Base-by-base conservation (phyloP, 164 flowering plant genomes). In the Chimonanthus salicifolius region DNA sequence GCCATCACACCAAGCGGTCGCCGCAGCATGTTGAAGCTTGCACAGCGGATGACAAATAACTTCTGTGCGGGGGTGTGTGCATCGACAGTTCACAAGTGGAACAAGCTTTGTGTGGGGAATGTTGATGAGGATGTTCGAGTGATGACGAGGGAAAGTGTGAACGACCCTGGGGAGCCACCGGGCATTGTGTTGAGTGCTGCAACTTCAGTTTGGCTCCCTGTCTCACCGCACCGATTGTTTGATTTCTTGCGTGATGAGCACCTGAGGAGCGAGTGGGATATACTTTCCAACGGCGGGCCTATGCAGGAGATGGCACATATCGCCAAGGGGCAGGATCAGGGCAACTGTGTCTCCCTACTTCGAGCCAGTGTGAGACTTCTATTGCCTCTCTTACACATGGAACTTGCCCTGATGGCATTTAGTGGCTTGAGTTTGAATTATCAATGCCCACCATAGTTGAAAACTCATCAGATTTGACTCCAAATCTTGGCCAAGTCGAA, bases 261-360 rank as follows among this genome's bases (percentile, higher is more conserved):
- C 68, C 84, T 91, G 13, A 76, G 99, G 51, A 88, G 96, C 82
- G 94, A 92, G 85, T 94, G 99, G 99, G 99, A 94, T 83, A 94
- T 94, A 3, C 77, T 94, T 4, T 94, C 99, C 44, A 94, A 94
- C 70, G 99, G 99, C 58, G 99, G 97, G 9, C 99, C 99, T 50
- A 94, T 94, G 99, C 99, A 92, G 76, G 96, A 92, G 76, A 92
- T 94, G 97, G 92, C 94, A 64, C 97, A 89, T 82, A 88, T 94
- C 15, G 94, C 93, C 81, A 94, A 94, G 73, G 99, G 99, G 74
- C 99, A 90, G 73, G 93, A 94, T 75, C 94, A 86, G 21, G 97
- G 15, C 60, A 94, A 94, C 87, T 91, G 92, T 77, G 98, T 94
- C 78, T 92, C 96, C 47, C 96, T 94, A 63, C 95, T 94, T 2